Evolutionary conservation across 495 filamentous ascomycete species (phyloP).

Genomic region (Parmelia sp.): DNA sequence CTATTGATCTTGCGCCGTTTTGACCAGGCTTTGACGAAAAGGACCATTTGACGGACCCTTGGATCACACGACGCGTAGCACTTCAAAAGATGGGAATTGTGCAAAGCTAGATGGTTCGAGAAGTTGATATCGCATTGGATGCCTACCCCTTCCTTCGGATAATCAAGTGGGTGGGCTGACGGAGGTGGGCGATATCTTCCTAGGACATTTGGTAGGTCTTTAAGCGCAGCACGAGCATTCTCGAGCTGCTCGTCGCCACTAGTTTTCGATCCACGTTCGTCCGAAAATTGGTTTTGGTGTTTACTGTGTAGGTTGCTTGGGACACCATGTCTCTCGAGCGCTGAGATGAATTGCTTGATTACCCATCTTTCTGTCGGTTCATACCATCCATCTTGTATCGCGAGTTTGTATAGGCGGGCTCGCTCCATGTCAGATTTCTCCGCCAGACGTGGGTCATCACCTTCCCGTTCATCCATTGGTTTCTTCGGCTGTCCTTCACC

Average conservation of each 20-base stretch:
- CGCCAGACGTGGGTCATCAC: slow-evolving; percentile 25
- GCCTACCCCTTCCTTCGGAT: slow-evolving; percentile 61
- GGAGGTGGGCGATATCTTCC: slow-evolving; percentile 23
- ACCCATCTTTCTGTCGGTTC: slow-evolving; percentile 17
- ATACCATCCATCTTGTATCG: slow-evolving; percentile 28
- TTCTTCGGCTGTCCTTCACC: background rate
- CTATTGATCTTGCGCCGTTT: slow-evolving; percentile 74
- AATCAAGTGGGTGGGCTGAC: slow-evolving; percentile 48
- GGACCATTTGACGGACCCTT: slow-evolving; percentile 64
- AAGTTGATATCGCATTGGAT: slow-evolving; percentile 85
- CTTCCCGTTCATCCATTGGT: background rate
- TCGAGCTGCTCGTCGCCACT: background rate
- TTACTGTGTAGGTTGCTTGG: background rate
- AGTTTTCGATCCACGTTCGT: background rate
- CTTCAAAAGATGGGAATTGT: slow-evolving; percentile 70
- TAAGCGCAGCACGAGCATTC: slow-evolving; percentile 14
- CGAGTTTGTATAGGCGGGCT: slow-evolving; percentile 24
- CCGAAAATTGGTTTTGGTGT: background rate
- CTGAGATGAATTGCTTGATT: slow-evolving; percentile 16
- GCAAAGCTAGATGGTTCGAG: slow-evolving; percentile 65
- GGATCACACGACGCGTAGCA: slow-evolving; percentile 71
- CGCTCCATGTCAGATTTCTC: slow-evolving; percentile 23
- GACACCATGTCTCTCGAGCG: slow-evolving; percentile 8
- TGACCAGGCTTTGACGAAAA: slow-evolving; percentile 81
- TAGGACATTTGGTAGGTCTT: slow-evolving; percentile 24